Conservation (phyloP, 192 early-diverging fungal species). For the Anaeromyces robustus region DNA sequence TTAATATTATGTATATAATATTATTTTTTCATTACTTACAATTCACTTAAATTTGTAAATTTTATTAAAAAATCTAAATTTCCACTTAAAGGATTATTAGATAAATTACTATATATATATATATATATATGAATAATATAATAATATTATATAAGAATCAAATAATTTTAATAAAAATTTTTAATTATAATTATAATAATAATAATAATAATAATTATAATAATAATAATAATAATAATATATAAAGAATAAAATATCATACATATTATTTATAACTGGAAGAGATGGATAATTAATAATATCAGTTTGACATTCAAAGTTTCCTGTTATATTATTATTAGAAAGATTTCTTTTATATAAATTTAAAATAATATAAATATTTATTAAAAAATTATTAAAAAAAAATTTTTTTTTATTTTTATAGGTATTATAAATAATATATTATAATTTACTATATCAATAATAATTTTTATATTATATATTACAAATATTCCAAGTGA, state of each 20-base stretch:
- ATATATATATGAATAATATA: too few relatives aligned
- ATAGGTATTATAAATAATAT: too few relatives aligned
- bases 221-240: background rate
- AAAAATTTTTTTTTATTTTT: too few relatives aligned
- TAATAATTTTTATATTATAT: too few relatives aligned
- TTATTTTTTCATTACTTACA: background rate
- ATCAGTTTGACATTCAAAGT: background rate
- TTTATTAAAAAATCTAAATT: background rate
- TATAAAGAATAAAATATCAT: background rate
- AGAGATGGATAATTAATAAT: background rate
- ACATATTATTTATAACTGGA: background rate
- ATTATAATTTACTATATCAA: too few relatives aligned
- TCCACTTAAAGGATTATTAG: background rate
- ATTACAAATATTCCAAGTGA: background rate
- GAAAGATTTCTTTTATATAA: background rate
- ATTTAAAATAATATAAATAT: too few relatives aligned
- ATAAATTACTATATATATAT: background rate
- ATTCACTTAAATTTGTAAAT: background rate
- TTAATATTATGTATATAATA: too few relatives aligned
- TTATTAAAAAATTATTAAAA: too few relatives aligned
- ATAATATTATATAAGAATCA: too few relatives aligned
- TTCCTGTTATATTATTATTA: background rate
- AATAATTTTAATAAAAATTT: too few relatives aligned
- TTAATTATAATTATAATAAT: too few relatives aligned
- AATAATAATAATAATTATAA: background rate